These are phyloP conservation scores for Didymella exigua DNA, from an alignment of 2,329 filamentous ascomycete genomes.

Conservation along the genomic window DNA sequence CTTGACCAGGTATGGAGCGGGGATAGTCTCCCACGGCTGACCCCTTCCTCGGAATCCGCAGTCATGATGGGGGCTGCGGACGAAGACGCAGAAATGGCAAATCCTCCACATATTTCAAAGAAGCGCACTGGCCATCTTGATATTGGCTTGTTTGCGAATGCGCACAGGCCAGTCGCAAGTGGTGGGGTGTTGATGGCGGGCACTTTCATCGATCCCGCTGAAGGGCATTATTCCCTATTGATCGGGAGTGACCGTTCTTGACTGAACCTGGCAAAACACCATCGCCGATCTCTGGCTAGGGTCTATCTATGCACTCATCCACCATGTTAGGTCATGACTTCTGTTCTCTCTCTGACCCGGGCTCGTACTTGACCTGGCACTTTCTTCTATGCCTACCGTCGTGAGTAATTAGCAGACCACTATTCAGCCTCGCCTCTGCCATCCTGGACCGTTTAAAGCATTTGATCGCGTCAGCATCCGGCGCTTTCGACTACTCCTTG, in stretches of 20 bases:
- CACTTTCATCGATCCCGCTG: constrained; percentile 27
- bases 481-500: neutral
- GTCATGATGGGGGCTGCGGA: neutral
- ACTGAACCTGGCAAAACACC: constrained; percentile 26
- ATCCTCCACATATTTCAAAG: neutral
- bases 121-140: constrained; percentile 8
- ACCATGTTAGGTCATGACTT: constrained; percentile 18
- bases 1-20: neutral
- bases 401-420: constrained; percentile 1
- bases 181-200: constrained; percentile 27
- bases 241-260: constrained; percentile 25
- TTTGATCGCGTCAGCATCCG: constrained; percentile 6
- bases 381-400: neutral
- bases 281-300: constrained; percentile 20
- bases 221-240: constrained; percentile 22
- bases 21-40: neutral
- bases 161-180: constrained; percentile 7
- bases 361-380: constrained; percentile 6
- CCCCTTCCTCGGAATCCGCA: neutral
- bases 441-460: neutral
- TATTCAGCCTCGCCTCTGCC: constrained; percentile 1
- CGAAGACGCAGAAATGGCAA: constrained; percentile 4
- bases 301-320: constrained; percentile 17
- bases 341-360: constrained; percentile 7
- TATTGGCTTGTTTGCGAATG: constrained; percentile 8